phyloP scores from a whole-genome alignment of 352 stramenopile genomes.

The Phytophthora palmivora region DNA sequence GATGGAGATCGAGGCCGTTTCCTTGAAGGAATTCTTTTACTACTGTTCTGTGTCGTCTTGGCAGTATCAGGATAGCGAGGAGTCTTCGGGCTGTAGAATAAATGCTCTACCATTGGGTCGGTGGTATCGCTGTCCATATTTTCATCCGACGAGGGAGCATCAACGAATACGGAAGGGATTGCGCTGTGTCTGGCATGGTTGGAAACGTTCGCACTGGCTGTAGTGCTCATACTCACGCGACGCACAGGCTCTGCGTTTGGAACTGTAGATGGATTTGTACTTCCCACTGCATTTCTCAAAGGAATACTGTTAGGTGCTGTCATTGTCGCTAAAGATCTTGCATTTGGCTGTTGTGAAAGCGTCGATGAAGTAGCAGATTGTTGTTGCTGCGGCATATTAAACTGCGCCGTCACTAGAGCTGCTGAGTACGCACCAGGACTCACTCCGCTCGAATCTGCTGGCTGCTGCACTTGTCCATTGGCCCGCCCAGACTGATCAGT shows the following conservation, averaged over 20 bases:
- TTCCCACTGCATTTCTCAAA: slow-evolving; percentile 5
- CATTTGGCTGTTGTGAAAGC: slow-evolving; percentile 6
- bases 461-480: slow-evolving; percentile 18
- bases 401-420: slow-evolving; percentile 60
- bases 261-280: not conserved
- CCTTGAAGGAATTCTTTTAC: slow-evolving; percentile 7
- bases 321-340: slow-evolving; percentile 1
- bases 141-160: slow-evolving; percentile 65
- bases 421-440: slow-evolving; percentile 61
- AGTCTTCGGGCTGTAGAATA: slow-evolving; percentile 85
- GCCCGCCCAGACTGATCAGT: slow-evolving; percentile 30
- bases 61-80: slow-evolving; percentile 25
- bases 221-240: slow-evolving; percentile 9
- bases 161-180: slow-evolving; percentile 58
- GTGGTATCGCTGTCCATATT: slow-evolving; percentile 69
- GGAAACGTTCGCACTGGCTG: not conserved
- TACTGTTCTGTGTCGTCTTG: slow-evolving; percentile 1
- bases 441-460: slow-evolving; percentile 19
- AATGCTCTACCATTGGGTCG: slow-evolving; percentile 74
- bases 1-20: slow-evolving; percentile 46
- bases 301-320: slow-evolving; percentile 1
- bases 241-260: slow-evolving; percentile 7
- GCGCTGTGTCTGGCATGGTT: slow-evolving; percentile 8
- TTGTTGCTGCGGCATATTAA: slow-evolving; percentile 32
- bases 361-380: slow-evolving; percentile 1